Evolutionary conservation across 2,329 filamentous ascomycete species (phyloP), one percentile per base, ranked within the genome.

Genomic region (Eurotiales sp.): DNA sequence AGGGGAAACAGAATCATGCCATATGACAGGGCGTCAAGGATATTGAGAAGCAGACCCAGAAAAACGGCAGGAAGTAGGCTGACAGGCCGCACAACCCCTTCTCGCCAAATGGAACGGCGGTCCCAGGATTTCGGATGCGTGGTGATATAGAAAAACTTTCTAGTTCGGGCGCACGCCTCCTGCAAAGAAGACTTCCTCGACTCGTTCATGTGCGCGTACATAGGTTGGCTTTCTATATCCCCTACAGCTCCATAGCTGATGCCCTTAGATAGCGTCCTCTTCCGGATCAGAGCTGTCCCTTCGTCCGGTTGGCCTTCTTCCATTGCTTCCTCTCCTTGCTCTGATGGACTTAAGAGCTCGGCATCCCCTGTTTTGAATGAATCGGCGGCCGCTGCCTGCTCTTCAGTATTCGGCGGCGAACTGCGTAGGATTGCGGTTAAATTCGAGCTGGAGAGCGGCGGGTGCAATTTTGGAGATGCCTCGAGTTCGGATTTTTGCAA

Each of bases 1-100:
- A 99, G 78, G 0, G 93, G 93, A 59, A 99, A 99, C 11, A 99
- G 73, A 62, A 96, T 96, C 87, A 95, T 93, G 60, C 88, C 93
- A 64, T 99, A 99, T 2, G 92, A 97, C 36, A 99, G 73, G 5
- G 91, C 93, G 74, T 99, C 93, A 17, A 99, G 77, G 41, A 99
- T 86, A 60, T 99, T 99, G 15, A 99, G 80, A 1, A 99, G 77
- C 22, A 96, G 72, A 0, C 93, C 93, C 0, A 99, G 82, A 58
- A 95, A 80, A 1, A 97, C 92, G 3, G 92, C 87, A 2, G 93
- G 93, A 14, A 96, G 67, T 58, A 86, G 87, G 43, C 82, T 83
- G 15, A 82, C 73, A 1, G 90, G 89, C 34, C 83, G 77, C 10
- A 90, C 68, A 2, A 95, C 69, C 0, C 77, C 78, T 40, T 80